A percentile compares a stretch with the other conserved stretches of the same genome.
These are phyloP conservation scores for Pyrenochaeta sp. DNA, from an alignment of 2,329 filamentous ascomycete species.

Conservation along the genomic window DNA sequence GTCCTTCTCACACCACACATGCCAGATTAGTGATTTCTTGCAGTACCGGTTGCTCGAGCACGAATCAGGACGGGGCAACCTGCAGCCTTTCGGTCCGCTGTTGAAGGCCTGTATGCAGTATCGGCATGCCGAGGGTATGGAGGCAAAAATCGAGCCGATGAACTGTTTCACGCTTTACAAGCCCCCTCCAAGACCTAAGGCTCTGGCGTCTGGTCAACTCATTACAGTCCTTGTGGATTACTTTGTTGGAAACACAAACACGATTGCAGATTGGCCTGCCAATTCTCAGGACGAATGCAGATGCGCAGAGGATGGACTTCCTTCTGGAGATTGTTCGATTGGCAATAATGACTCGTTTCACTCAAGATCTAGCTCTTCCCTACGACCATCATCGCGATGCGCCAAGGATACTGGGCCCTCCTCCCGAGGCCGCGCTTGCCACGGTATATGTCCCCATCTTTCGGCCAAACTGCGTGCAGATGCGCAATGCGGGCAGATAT, in stretches of 20 bases:
- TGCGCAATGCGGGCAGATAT: background rate
- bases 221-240: background rate
- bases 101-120: constrained; percentile 9
- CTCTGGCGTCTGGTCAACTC: background rate
- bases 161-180: background rate
- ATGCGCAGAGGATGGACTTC: background rate
- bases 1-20: background rate
- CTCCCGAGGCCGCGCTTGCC: background rate
- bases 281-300: background rate
- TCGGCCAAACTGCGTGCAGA: background rate
- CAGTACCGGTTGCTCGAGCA: constrained; percentile 6
- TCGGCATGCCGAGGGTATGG: constrained; percentile 27
- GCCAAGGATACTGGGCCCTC: background rate
- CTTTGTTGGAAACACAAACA: background rate
- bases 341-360: background rate
- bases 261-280: background rate
- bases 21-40: constrained; percentile 4
- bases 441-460: background rate
- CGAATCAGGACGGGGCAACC: constrained; percentile 12
- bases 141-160: background rate
- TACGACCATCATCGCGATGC: constrained; percentile 1
- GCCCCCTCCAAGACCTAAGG: background rate
- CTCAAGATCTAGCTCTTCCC: background rate
- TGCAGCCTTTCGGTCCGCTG: constrained; percentile 16
- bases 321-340: constrained; percentile 5